Percentiles rank a stretch among this genome's conserved stretches.
Evolutionary conservation across 331 rosid species (phyloP).

Genomic region (Prunus yedoensis): DNA sequence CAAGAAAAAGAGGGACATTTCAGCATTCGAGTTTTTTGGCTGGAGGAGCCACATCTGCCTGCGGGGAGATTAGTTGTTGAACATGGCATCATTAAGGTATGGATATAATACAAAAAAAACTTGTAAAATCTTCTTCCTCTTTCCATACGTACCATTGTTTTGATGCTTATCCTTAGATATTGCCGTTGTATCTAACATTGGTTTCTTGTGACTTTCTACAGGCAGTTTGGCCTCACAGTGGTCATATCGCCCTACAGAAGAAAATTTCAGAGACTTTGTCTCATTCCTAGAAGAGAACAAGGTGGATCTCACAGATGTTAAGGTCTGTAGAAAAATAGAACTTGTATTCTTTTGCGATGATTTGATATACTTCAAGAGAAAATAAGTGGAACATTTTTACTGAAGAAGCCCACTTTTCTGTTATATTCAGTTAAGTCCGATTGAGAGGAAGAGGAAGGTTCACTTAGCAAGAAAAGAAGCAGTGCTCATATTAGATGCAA

Average conservation of each 20-base stretch:
- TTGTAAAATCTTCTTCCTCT: slow-evolving; percentile 8
- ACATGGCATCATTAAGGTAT: slow-evolving; percentile 81
- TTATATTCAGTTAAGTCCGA: slow-evolving; percentile 68
- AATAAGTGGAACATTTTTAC: slow-evolving; percentile 15
- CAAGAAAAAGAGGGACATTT: slow-evolving; percentile 87
- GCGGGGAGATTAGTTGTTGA: slow-evolving; percentile 93
- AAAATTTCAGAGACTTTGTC: slow-evolving; percentile 77
- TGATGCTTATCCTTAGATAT: neutral
- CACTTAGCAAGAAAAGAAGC: slow-evolving; percentile 38
- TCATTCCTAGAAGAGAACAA: slow-evolving; percentile 81
- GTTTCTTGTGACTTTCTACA: slow-evolving; percentile 41
- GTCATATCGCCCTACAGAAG: slow-evolving; percentile 92
- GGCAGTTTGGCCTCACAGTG: slow-evolving; percentile 99
- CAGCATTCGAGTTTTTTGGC: slow-evolving; percentile 99
- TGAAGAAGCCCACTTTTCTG: slow-evolving; percentile 27
- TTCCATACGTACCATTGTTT: neutral
- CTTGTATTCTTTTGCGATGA: slow-evolving; percentile 1
- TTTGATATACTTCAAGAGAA: slow-evolving; percentile 10
- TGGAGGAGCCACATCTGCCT: slow-evolving; percentile 98
- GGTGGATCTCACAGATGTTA: slow-evolving; percentile 74
- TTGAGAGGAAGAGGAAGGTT: slow-evolving; percentile 51
- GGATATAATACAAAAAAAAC: neutral
- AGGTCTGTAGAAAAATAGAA: slow-evolving; percentile 47
- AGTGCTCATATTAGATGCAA: slow-evolving; percentile 59
- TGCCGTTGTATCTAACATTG: slow-evolving; percentile 16